Evolutionary conservation across 495 filamentous ascomycete genomes (phyloP), one percentile per base, ranked within the genome.

Genomic region (Neurospora tetraspora): DNA sequence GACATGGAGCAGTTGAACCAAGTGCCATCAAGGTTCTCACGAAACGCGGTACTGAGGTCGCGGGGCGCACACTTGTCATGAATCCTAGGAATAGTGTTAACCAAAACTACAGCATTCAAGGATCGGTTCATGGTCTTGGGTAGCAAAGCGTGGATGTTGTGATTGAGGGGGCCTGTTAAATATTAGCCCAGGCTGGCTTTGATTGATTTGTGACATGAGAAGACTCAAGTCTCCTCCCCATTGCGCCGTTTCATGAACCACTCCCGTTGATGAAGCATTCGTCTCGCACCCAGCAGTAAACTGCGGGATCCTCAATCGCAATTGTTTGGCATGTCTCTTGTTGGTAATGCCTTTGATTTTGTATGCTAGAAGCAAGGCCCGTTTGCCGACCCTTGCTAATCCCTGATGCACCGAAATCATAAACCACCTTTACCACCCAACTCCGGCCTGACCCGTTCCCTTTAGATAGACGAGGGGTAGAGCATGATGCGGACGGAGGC

Each of bases 401-500:
- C 83, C 84, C 81, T 77, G 76, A 86, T 85, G 85, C 85, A 86
- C 82, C 84, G 81, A 84, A 84, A 83, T 84, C 79, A 82, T 83
- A 78, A 83, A 84, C 84, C 85, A 82, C 82, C 83, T 81, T 81
- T 80, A 82, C 83, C 83, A 83, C 78, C 82, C 82, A 86, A 86
- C 85, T 84, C 85, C 85, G 80, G 79, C 82, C 80, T 77, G 71
- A 80, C 78, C 78, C 78, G 81, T 75, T 70, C 73, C 71, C 74
- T 74, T 83, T 88, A 88, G 84, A 88, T 88, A 81, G 86, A 85
- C 76, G 92, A 98, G 85, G 96, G 96, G 89, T 98, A 99, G 83
- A 99, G 90, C 96, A 99, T 98, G 83, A 99, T 90, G 83, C 96
- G 90, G 85, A 98, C 92, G 78, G 93, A 93, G 78, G 94, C 96